Conservation (phyloP, 2,329 filamentous ascomycete species). For the Fusarium protoensiforme region DNA sequence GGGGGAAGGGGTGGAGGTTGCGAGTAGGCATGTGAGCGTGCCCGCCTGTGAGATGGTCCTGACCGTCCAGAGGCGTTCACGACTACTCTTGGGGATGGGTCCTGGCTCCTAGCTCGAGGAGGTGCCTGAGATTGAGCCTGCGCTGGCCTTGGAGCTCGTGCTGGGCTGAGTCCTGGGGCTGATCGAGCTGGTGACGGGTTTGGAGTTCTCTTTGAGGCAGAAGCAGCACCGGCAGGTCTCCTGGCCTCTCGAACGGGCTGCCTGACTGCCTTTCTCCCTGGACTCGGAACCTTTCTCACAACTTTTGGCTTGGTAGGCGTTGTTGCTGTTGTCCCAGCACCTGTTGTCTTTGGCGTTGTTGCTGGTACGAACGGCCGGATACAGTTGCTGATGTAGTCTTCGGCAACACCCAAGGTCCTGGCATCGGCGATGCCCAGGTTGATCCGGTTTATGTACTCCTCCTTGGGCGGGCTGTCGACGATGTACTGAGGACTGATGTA, state of each 20-base stretch:
- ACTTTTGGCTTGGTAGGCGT: conserved; percentile 24
- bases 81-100: conserved; percentile 4
- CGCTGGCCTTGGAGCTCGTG: background rate
- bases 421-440: conserved; percentile 52
- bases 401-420: conserved; percentile 47
- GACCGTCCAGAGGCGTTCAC: conserved; percentile 9
- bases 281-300: conserved; percentile 23
- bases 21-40: conserved; percentile 2
- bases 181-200: conserved; percentile 40
- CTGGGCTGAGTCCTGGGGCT: conserved; percentile 8
- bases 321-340: background rate
- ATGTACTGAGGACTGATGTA: conserved; percentile 51
- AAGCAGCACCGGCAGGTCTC: background rate
- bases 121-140: conserved; percentile 8
- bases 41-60: background rate
- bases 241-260: conserved; percentile 29
- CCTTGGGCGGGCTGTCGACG: conserved; percentile 49
- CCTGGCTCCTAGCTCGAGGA: conserved; percentile 4
- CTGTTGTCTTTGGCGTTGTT: conserved; percentile 20
- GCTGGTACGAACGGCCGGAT: conserved; percentile 51
- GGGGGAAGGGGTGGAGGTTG: conserved; percentile 24
- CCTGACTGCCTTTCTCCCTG: conserved; percentile 18
- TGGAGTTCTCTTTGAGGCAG: conserved; percentile 26
- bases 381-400: conserved; percentile 51
- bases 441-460: conserved; percentile 55